Percentiles rank a stretch among this genome's conserved stretches.
These are phyloP conservation scores for Oemleria cerasiformis DNA, from an alignment of 306 rosid species.

Conservation along the genomic window DNA sequence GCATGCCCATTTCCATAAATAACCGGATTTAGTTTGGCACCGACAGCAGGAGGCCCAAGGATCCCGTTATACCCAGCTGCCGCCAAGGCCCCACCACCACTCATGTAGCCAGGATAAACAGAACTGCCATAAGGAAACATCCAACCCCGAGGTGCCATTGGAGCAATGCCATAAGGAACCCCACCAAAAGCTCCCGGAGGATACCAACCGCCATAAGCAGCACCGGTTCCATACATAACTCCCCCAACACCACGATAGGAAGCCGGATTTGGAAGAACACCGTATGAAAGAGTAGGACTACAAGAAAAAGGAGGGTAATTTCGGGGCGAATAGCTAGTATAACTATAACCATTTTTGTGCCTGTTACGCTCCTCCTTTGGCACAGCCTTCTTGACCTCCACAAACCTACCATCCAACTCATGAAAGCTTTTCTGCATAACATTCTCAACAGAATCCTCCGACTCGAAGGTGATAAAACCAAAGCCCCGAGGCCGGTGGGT, in stretches of 20 bases:
- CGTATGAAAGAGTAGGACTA: constrained; percentile 31
- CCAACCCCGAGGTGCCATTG: constrained; percentile 37
- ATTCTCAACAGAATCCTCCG: constrained; percentile 59
- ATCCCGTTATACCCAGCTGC: constrained; percentile 34
- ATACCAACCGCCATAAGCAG: constrained; percentile 49
- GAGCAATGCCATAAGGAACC: constrained; percentile 43
- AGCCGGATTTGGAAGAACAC: constrained; percentile 30
- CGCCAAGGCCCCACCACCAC: constrained; percentile 38
- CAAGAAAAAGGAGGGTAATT: constrained; percentile 20
- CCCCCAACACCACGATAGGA: constrained; percentile 39
- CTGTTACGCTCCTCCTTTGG: constrained; percentile 53
- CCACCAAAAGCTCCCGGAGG: constrained; percentile 49
- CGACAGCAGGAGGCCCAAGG: constrained; percentile 28
- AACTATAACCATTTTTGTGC: constrained; percentile 34
- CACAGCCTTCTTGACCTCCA: constrained; percentile 90
- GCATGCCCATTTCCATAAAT: constrained; percentile 29
- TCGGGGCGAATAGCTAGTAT: constrained; percentile 12
- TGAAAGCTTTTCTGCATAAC: constrained; percentile 61
- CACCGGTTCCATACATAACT: constrained; percentile 34
- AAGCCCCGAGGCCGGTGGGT: constrained; percentile 83
- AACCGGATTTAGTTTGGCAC: constrained; percentile 34
- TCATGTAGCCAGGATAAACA: constrained; percentile 31
- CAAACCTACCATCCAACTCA: constrained; percentile 68
- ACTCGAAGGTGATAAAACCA: constrained; percentile 80
- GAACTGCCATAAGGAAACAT: constrained; percentile 40